Evolutionary conservation across 2,329 filamentous ascomycete species (phyloP).

Genomic region (Pseudocercospora pini-densiflorae): DNA sequence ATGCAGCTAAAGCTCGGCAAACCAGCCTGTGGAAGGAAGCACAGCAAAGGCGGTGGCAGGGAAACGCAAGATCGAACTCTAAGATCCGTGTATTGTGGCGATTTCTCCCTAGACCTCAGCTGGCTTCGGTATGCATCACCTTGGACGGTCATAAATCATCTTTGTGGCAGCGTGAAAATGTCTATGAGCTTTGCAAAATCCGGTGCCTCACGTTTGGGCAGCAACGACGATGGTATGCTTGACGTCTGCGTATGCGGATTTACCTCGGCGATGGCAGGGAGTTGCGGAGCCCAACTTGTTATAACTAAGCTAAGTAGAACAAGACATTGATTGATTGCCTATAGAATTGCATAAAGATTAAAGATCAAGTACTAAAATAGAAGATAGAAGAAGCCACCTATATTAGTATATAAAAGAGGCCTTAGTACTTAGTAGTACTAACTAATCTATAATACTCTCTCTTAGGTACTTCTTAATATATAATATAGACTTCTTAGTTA

Average conservation of each 20-base stretch:
- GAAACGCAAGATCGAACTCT: conserved; percentile 2
- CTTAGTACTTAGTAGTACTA: too few species aligned
- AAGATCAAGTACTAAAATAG: too few species aligned
- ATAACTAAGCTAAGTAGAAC: too few species aligned
- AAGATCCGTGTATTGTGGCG: conserved; percentile 5
- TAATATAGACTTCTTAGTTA: too few species aligned
- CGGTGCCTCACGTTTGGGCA: not conserved
- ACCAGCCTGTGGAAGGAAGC: not conserved
- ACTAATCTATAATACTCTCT: too few species aligned
- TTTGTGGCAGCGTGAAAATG: not conserved
- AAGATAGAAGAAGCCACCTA: too few species aligned
- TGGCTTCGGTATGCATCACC: conserved; percentile 6
- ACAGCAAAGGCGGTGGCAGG: conserved; percentile 3
- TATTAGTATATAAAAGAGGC: too few species aligned
- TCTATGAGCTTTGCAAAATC: not conserved
- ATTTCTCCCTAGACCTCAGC: conserved; percentile 1
- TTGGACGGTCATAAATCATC: not conserved
- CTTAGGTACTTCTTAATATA: too few species aligned
- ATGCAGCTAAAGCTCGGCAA: not conserved
- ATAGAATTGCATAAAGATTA: too few species aligned
- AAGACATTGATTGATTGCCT: too few species aligned
- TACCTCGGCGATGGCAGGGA: not conserved
- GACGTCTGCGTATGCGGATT: not conserved
- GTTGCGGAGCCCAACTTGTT: too few species aligned
- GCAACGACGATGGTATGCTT: not conserved